phyloP scores from a whole-genome alignment of 2,329 filamentous ascomycete species.

The Apiospora marii region DNA sequence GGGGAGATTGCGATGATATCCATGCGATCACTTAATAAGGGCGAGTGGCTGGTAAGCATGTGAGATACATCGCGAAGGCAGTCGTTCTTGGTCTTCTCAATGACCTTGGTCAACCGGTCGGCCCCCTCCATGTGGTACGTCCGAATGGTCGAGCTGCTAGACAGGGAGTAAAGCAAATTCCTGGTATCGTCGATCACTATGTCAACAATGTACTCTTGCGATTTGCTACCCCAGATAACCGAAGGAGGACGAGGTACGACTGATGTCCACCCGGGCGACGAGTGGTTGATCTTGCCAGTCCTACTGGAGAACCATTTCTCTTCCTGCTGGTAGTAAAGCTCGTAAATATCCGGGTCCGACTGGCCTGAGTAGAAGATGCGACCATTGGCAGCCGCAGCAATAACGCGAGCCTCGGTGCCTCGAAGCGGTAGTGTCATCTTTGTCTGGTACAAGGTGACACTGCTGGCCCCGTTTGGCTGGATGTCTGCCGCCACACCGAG shows the following conservation, averaged over 20 bases:
- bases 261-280: constrained; percentile 73
- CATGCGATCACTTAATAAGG: constrained; percentile 73
- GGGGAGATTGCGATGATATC: constrained; percentile 85
- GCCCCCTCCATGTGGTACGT: constrained; percentile 84
- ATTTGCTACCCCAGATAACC: constrained; percentile 59
- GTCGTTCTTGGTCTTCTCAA: constrained; percentile 69
- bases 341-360: constrained; percentile 86
- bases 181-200: constrained; percentile 90
- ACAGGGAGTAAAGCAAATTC: constrained; percentile 89
- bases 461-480: constrained; percentile 72
- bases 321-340: constrained; percentile 95
- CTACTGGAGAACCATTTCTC: constrained; percentile 95
- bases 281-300: constrained; percentile 90
- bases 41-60: constrained; percentile 75
- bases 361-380: constrained; percentile 92
- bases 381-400: constrained; percentile 83
- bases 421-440: constrained; percentile 82
- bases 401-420: constrained; percentile 78
- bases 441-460: constrained; percentile 85
- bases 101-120: constrained; percentile 67
- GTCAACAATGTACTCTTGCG: constrained; percentile 73
- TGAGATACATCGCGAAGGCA: constrained; percentile 81
- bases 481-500: constrained; percentile 80
- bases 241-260: constrained; percentile 63
- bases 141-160: constrained; percentile 85